phyloP scores from a whole-genome alignment of 495 filamentous ascomycete genomes.

The Chaetomium tenue region DNA sequence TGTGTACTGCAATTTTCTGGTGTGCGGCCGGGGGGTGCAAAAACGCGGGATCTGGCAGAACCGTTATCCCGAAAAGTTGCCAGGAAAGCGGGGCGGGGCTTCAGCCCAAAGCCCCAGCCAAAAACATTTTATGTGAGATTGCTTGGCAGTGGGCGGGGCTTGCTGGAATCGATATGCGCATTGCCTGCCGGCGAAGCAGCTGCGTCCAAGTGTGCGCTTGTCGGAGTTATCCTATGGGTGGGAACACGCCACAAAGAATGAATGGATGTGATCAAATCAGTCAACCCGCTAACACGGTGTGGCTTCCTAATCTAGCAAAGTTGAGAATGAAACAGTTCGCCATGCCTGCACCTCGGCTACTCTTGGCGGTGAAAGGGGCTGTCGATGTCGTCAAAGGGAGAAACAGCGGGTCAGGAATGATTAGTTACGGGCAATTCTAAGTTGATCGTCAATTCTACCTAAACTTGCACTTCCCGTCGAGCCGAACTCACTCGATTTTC shows the following conservation, averaged over 20 bases:
- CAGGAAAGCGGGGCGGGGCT: conserved; percentile 23
- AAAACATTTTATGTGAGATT: conserved; percentile 3
- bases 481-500: not conserved
- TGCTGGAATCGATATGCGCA: not conserved
- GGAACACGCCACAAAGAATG: too few species aligned
- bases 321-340: not conserved
- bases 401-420: not conserved
- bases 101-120: conserved; percentile 1
- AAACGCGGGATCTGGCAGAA: conserved; percentile 32
- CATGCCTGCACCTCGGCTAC: not conserved
- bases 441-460: not conserved
- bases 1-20: conserved; percentile 34
- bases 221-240: too few species aligned
- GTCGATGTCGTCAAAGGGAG: not conserved
- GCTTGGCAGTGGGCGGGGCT: not conserved
- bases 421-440: not conserved
- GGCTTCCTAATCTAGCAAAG: not conserved
- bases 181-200: not conserved
- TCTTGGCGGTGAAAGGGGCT: not conserved
- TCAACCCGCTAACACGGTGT: not conserved
- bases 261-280: not conserved
- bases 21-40: conserved; percentile 28
- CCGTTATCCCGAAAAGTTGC: conserved; percentile 31
- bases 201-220: too few species aligned
- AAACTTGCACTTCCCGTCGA: not conserved